These are phyloP conservation scores for Umbilicus rupestris DNA, from an alignment of 164 flowering plant species.

Conservation along the genomic window DNA sequence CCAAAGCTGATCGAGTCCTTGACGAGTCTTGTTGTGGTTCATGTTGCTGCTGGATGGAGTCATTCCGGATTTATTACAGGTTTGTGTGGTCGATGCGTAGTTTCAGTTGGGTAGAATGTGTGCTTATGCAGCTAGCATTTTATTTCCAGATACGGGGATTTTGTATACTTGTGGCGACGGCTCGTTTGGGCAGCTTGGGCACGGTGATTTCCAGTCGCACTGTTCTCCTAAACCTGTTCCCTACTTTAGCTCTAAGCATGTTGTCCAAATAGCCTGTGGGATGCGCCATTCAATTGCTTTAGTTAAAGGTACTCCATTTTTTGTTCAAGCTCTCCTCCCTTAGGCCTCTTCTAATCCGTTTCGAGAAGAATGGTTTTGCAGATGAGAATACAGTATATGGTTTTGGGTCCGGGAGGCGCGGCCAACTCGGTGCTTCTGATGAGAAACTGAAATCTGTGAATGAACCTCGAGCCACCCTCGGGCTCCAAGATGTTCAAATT, in stretches of 20 bases:
- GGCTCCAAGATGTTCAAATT: constrained; percentile 38
- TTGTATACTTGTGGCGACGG: constrained; percentile 95
- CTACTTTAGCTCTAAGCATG: constrained; percentile 38
- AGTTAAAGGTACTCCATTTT: constrained; percentile 29
- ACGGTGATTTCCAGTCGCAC: constrained; percentile 55
- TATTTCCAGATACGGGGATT: constrained; percentile 39
- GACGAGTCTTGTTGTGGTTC: constrained; percentile 21
- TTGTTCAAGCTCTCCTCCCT: not conserved
- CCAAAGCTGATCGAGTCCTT: constrained; percentile 43
- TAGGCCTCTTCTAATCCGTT: no score
- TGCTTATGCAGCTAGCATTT: not conserved
- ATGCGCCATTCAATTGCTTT: constrained; percentile 87
- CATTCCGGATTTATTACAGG: constrained; percentile 94
- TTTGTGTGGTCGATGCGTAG: constrained; percentile 10
- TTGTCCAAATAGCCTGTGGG: constrained; percentile 68
- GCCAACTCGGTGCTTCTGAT: constrained; percentile 61
- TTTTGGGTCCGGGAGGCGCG: constrained; percentile 84
- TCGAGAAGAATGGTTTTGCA: not conserved
- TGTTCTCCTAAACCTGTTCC: constrained; percentile 43
- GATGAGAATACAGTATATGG: constrained; percentile 48
- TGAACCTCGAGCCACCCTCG: constrained; percentile 42
- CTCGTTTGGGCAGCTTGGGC: constrained; percentile 98
- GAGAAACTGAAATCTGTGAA: constrained; percentile 30
- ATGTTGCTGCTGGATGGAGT: constrained; percentile 94
- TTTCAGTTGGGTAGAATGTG: no score